Evolutionary conservation across 2,329 filamentous ascomycete species (phyloP).

Genomic region (Aspergillus novofumigatus): DNA sequence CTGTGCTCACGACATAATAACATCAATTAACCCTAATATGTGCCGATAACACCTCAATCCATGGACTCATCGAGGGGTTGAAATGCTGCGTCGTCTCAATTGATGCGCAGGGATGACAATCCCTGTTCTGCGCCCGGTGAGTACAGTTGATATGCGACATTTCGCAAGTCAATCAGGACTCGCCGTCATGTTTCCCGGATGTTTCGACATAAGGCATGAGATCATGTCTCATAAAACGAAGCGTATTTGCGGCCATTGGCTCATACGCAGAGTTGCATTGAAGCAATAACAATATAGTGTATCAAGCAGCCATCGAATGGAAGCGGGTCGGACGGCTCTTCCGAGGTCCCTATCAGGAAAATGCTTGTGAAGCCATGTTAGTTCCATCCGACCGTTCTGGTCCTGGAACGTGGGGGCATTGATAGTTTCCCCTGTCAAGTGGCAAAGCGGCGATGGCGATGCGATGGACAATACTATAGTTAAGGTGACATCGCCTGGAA

Average conservation of each 20-base stretch:
- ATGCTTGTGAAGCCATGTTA: neutral
- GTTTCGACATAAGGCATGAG: neutral
- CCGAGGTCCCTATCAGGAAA: neutral
- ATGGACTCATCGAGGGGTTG: neutral
- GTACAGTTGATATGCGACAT: neutral
- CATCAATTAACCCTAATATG: neutral
- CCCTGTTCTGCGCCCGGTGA: neutral
- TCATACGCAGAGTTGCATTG: neutral
- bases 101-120: neutral
- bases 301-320: neutral
- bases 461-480: neutral
- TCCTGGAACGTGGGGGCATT: neutral
- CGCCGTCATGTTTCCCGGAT: neutral
- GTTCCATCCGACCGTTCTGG: neutral
- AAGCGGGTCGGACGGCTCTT: neutral
- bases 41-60: neutral
- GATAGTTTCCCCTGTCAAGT: neutral
- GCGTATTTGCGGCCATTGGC: neutral
- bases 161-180: neutral
- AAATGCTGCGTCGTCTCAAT: neutral
- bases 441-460: neutral
- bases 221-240: neutral
- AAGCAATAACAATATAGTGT: neutral
- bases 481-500: neutral
- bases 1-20: neutral